Evolutionary conservation across 768 basidiomycete species (phyloP).

Genomic region (Fistulinella prunicolor): DNA sequence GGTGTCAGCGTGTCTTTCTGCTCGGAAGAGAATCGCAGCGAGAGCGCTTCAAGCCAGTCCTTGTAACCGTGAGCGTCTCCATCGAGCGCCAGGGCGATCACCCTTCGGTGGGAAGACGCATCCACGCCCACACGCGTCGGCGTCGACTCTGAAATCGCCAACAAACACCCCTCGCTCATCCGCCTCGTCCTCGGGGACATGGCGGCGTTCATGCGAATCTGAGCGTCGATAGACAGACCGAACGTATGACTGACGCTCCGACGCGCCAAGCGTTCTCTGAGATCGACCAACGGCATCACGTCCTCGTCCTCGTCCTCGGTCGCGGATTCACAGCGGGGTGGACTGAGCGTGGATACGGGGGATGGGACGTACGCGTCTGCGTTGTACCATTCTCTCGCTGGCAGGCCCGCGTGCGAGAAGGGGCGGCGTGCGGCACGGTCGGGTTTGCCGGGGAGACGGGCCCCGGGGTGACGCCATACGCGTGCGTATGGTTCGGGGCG

Average conservation of each 20-base stretch:
- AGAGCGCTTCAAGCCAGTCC: constrained; percentile 23
- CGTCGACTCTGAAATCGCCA: constrained; percentile 12
- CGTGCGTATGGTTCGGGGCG: constrained; percentile 10
- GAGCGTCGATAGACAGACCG: background rate
- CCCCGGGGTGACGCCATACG: constrained; percentile 16
- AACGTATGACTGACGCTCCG: background rate
- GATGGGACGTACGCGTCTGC: constrained; percentile 12
- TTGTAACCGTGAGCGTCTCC: background rate
- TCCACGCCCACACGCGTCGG: constrained; percentile 16
- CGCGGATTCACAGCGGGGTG: constrained; percentile 8
- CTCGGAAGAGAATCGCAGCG: constrained; percentile 7
- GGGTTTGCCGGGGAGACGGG: constrained; percentile 17
- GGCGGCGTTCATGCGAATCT: background rate
- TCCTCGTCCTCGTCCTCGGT: constrained; percentile 15
- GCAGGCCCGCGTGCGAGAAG: constrained; percentile 4
- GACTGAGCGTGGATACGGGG: constrained; percentile 17
- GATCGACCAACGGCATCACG: constrained; percentile 13
- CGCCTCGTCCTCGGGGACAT: constrained; percentile 6
- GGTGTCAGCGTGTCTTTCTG: background rate
- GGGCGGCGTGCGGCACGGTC: constrained; percentile 5
- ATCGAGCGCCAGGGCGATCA: constrained; percentile 9
- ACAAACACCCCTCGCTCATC: constrained; percentile 21
- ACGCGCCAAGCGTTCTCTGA: constrained; percentile 10
- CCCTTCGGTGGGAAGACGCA: background rate
- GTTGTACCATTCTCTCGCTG: constrained; percentile 12